These are phyloP conservation scores for Sclerotinia nivalis DNA, from an alignment of 2,329 filamentous ascomycete genomes.

Conservation along the genomic window DNA sequence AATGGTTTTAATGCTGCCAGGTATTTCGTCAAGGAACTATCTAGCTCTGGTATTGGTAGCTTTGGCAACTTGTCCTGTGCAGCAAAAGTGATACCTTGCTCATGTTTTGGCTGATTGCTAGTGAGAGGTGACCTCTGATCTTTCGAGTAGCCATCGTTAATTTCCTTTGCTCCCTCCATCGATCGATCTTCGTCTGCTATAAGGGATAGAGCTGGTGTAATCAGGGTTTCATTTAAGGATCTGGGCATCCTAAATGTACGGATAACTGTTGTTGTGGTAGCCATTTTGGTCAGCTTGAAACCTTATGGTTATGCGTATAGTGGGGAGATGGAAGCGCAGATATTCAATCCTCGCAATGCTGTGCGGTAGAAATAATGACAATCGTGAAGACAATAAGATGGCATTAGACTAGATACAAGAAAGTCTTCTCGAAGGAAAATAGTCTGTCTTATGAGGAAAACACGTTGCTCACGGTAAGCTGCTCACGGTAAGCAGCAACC, in stretches of 20 bases:
- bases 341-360: slow-evolving; percentile 80
- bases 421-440: background rate
- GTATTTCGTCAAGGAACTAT: slow-evolving; percentile 76
- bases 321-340: slow-evolving; percentile 76
- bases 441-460: background rate
- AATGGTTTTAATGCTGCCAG: slow-evolving; percentile 76
- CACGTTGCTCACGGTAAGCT: background rate
- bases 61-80: slow-evolving; percentile 87
- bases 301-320: slow-evolving; percentile 60
- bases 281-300: slow-evolving; percentile 56
- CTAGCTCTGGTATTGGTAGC: slow-evolving; percentile 87
- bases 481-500: slow-evolving; percentile 17
- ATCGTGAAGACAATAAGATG: slow-evolving; percentile 78
- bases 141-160: slow-evolving; percentile 49
- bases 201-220: slow-evolving; percentile 42
- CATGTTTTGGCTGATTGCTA: slow-evolving; percentile 50
- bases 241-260: slow-evolving; percentile 71
- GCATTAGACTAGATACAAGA: slow-evolving; percentile 56
- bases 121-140: slow-evolving; percentile 50
- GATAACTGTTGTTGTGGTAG: slow-evolving; percentile 62
- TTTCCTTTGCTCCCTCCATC: slow-evolving; percentile 54
- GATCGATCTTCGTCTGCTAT: slow-evolving; percentile 43
- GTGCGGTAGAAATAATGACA: slow-evolving; percentile 94
- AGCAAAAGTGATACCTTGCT: slow-evolving; percentile 79
- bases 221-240: slow-evolving; percentile 70